These are phyloP conservation scores for Erigeron philadelphicus DNA, from an alignment of 140 eudicot genomes.

Conservation along the genomic window DNA sequence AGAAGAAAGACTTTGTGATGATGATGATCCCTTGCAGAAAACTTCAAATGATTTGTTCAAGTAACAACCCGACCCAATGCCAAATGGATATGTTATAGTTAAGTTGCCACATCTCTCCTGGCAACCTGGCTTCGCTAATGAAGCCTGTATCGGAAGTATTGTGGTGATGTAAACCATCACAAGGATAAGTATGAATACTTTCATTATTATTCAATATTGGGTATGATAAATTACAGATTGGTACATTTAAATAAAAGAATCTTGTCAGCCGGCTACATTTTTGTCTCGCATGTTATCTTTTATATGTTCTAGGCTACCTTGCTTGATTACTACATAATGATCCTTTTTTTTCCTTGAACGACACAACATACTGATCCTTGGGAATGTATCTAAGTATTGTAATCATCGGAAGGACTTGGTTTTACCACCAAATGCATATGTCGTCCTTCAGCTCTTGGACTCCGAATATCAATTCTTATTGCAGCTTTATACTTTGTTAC, in stretches of 20 bases:
- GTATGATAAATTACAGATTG: too few species aligned
- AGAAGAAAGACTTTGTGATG: not conserved
- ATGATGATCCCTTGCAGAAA: not conserved
- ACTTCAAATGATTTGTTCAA: conserved; percentile 14
- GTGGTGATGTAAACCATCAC: not conserved
- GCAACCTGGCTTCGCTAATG: conserved; percentile 23
- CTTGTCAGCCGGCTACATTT: not conserved
- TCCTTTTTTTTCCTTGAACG: too few species aligned
- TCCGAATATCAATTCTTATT: too few species aligned
- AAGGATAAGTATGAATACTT: not conserved
- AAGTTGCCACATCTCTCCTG: conserved; percentile 20
- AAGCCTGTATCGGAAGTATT: not conserved
- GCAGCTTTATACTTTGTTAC: too few species aligned
- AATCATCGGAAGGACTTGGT: not conserved
- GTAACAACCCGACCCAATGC: conserved; percentile 23
- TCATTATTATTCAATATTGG: not conserved
- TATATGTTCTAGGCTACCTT: not conserved
- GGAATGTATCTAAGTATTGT: not conserved
- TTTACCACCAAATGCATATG: not conserved
- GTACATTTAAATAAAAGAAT: not conserved
- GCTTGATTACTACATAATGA: not conserved
- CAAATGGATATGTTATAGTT: conserved; percentile 19
- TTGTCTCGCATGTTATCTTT: not conserved
- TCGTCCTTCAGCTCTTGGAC: too few species aligned
- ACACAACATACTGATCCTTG: too few species aligned